A percentile compares a stretch with the other conserved stretches of the same genome.
Conservation (phyloP, 1,284 basidiomycete genomes). For the Cronartium quercuum region DNA sequence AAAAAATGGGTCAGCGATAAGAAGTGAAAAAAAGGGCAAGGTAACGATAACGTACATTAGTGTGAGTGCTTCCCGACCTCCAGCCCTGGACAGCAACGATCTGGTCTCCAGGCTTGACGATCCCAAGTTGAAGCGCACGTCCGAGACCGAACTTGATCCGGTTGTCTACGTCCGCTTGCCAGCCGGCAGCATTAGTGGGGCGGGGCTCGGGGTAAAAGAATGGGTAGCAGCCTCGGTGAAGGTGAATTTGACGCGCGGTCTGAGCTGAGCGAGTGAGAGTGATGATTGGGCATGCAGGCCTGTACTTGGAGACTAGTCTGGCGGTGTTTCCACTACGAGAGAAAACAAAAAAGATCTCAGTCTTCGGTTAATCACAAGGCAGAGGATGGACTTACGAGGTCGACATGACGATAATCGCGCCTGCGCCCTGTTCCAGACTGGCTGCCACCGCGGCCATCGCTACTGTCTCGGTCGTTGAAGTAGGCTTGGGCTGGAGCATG, state of each 20-base stretch:
- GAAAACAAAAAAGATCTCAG: background rate
- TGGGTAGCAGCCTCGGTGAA: constrained; percentile 95
- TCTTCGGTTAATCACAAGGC: background rate
- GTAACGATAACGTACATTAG: constrained; percentile 48
- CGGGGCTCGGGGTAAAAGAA: constrained; percentile 93
- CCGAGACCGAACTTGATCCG: constrained; percentile 83
- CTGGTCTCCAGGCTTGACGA: constrained; percentile 83
- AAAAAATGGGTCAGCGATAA: background rate
- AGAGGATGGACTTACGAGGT: constrained; percentile 53
- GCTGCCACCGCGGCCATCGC: constrained; percentile 89
- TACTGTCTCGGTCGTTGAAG: constrained; percentile 85
- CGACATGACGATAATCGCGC: constrained; percentile 90
- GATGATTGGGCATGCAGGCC: constrained; percentile 88
- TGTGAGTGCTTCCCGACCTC: constrained; percentile 94
- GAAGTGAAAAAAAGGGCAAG: background rate
- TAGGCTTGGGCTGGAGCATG: constrained; percentile 70
- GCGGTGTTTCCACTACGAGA: constrained; percentile 77
- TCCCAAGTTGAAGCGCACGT: constrained; percentile 75
- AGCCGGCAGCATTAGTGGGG: constrained; percentile 77
- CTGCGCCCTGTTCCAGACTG: constrained; percentile 85
- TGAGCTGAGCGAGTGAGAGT: constrained; percentile 93
- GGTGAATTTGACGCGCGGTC: constrained; percentile 91
- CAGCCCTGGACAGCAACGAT: constrained; percentile 96
- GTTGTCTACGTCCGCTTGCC: constrained; percentile 97
- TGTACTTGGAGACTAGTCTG: constrained; percentile 92